Base-by-base conservation (phyloP, 106 monocot species). In the Acorus calamus region DNA sequence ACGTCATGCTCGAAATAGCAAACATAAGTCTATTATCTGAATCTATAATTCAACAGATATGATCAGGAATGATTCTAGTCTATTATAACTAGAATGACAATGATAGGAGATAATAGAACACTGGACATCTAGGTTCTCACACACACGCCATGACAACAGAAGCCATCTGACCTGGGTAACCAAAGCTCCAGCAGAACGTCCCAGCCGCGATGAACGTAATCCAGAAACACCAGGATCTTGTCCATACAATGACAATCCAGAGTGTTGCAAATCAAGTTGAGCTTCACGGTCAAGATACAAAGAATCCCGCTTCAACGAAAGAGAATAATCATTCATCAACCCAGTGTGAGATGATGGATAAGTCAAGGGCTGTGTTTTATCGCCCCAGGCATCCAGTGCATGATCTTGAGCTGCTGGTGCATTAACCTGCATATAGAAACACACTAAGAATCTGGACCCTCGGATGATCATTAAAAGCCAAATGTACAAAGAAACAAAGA, bases 171-270 rank as follows among this genome's bases (percentile, higher is more conserved):
- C 93, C 86, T 89, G 89, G 52, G 93, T 81, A 68, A 94, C 74
- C 66, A 96, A 52, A 76, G 82, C 79, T 62, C 79, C 86, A 63
- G 67, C 60, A 68, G 47, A 53, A 7, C 86, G 84, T 12, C 73
- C 77, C 42, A 80, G 47, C 9, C 74, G 81, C 50, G 89, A 73
- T 13, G 88, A 56, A 12, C 81, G 77, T 57, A 77, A 64, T 5
- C 77, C 76, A 64, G 89, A 73, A 42, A 78, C 60, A 63, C 86
- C 76, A 71, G 89, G 90, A 56, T 94, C 94, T 60, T 74, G 84
- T 55, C 89, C 79, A 69, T 89, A 89, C 49, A 94, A 52, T 41
- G 89, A 77, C 13, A 89, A 60, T 7, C 74, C 73, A 60, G 65
- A 74, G 5, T 68, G 81, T 64, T 81, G 85, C 41, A 75, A 69